Base-by-base conservation (phyloP, 768 basidiomycete genomes). In the Calocybe indica region DNA sequence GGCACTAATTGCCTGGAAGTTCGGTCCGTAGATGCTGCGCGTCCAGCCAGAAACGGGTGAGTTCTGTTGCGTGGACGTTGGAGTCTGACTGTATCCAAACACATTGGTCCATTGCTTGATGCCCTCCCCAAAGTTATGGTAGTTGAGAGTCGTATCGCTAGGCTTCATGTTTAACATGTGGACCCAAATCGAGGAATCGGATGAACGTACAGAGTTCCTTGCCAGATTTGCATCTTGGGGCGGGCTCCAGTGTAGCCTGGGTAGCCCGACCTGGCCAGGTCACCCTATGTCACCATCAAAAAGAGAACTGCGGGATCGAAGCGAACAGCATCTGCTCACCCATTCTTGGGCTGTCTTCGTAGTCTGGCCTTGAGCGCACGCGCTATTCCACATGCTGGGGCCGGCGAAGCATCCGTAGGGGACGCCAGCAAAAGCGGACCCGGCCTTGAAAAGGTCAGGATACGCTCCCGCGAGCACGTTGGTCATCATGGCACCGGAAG, bases 401-500 rank as follows among this genome's bases (percentile, higher is more conserved):
- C 73, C 75, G 22, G 67, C 71, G 60, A 79, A 79, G 64, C 79
- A 80, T 6, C 68, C 77, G 50, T 70, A 78, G 8, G 78, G 69
- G 34, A 79, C 78, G 43, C 79, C 78, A 35, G 78, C 73, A 58
- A 71, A 74, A 13, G 68, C 71, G 30, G 72, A 52, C 22, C 72
- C 76, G 10, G 75, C 79, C 36, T 52, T 49, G 65, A 78, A 76
- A 39, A 82, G 57, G 47, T 80, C 74, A 9, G 78, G 78, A 62
- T 80, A 79, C 10, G 74, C 71, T 32, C 75, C 78, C 40, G 65
- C 62, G 37, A 80, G 63, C 22, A 79, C 78, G 54, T 73, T 76
- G 47, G 78, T 79, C 78, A 80, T 80, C 79, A 80, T 82, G 1
- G 70, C 73, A 37, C 78, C 79, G 2, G 77, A 79, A 4, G 72